Evolutionary conservation across 345 rosid species (phyloP).

Genomic region (Mallotus nudiflorus): DNA sequence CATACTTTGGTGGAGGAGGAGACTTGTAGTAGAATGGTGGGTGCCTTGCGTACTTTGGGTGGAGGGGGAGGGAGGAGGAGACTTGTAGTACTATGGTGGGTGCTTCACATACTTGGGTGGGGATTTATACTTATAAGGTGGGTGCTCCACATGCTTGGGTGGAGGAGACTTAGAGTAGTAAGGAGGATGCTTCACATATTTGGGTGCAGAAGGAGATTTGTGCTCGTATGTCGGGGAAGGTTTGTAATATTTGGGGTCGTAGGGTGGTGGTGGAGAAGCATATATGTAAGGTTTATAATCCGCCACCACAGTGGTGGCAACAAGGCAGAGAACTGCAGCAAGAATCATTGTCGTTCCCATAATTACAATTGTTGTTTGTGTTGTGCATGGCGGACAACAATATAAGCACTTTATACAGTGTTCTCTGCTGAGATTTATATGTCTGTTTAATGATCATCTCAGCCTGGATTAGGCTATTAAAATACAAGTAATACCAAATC

Average conservation of each 20-base stretch:
- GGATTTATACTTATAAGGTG: too few relatives aligned
- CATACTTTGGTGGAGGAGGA: constrained; percentile 1
- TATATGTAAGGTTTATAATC: too few relatives aligned
- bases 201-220: constrained; percentile 10
- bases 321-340: too few relatives aligned
- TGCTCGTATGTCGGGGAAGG: not conserved
- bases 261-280: too few relatives aligned
- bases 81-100: not conserved
- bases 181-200: too few relatives aligned
- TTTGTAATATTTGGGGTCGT: too few relatives aligned
- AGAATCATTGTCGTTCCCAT: too few relatives aligned
- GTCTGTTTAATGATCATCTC: constrained; percentile 9
- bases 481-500: not conserved
- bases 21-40: constrained; percentile 7
- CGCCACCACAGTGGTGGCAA: too few relatives aligned
- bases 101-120: too few relatives aligned
- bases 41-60: not conserved
- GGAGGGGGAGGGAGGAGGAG: not conserved
- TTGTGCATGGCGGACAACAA: not conserved
- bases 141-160: too few relatives aligned
- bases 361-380: constrained; percentile 5
- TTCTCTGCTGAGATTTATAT: not conserved
- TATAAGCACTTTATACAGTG: constrained; percentile 28
- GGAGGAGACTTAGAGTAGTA: too few relatives aligned
- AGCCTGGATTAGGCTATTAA: constrained; percentile 28